A percentile compares a stretch with the other conserved stretches of the same genome.
These are phyloP conservation scores for Penicillium flavigenum DNA, from an alignment of 495 filamentous ascomycete genomes.

Conservation along the genomic window DNA sequence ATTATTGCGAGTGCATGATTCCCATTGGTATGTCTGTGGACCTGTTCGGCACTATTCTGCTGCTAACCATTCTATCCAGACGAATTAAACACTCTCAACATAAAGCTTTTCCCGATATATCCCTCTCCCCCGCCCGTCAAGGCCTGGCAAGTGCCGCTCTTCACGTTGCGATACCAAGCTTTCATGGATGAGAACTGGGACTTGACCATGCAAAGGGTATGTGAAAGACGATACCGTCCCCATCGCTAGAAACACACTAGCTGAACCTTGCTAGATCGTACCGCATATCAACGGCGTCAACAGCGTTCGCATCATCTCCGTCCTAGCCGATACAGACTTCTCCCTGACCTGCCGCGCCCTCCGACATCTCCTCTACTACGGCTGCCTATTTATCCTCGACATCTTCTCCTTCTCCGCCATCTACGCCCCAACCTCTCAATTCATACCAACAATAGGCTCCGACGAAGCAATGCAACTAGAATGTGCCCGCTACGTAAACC, in stretches of 20 bases:
- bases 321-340: slow-evolving; percentile 79
- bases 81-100: slow-evolving; percentile 90
- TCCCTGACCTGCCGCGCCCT: slow-evolving; percentile 80
- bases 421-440: slow-evolving; percentile 78
- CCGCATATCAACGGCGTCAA: slow-evolving; percentile 87
- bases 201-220: slow-evolving; percentile 74
- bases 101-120: slow-evolving; percentile 89
- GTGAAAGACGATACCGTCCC: background rate
- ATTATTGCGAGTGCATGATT: slow-evolving; percentile 97
- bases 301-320: slow-evolving; percentile 79
- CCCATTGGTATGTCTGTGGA: slow-evolving; percentile 64
- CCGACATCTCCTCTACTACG: slow-evolving; percentile 86
- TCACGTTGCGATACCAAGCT: slow-evolving; percentile 74
- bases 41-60: slow-evolving; percentile 1
- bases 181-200: slow-evolving; percentile 87
- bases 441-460: slow-evolving; percentile 69
- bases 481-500: slow-evolving; percentile 76
- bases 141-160: slow-evolving; percentile 86
- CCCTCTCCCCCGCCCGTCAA: slow-evolving; percentile 72
- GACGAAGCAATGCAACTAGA: slow-evolving; percentile 74
- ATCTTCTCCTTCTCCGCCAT: slow-evolving; percentile 90
- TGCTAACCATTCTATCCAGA: slow-evolving; percentile 49
- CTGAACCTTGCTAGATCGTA: slow-evolving; percentile 52
- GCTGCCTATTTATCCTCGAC: slow-evolving; percentile 81
- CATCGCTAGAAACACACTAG: background rate